Base-by-base conservation (phyloP, 2,329 filamentous ascomycete genomes). In the Epichloe sp. region DNA sequence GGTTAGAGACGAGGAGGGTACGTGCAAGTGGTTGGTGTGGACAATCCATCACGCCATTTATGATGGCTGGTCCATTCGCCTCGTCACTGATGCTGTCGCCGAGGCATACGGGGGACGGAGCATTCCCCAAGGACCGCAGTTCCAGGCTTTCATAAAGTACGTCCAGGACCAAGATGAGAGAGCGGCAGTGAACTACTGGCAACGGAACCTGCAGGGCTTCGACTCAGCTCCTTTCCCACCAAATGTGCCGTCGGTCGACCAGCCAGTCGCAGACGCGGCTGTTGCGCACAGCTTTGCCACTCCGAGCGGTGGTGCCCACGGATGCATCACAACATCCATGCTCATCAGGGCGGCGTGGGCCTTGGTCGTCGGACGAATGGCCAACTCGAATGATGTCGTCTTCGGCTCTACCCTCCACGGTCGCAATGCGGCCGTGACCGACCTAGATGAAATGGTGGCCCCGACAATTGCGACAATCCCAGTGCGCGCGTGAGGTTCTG, bases 41-140 rank as follows among this genome's bases (percentile, higher is more conserved):
- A 50, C 44, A 0, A 68, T 74, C 58, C 74, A 77, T 52, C 76
- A 79, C 52, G 71, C 70, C 7, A 59, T 77, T 0, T 78, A 78
- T 49, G 76, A 79, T 44, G 75, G 52, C n/a, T 55, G 52, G 54
- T 54, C 73, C 11, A 74, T 74, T 68, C 71, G 67, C 1, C 68
- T 73, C 63, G 68, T 68, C 3, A 55, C 72, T 4, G 57, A 71
- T 1, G 63, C 71, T 15, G 44, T 50, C n/a, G 51, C 35, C 3
- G 12, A 40, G 8, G 44, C 35, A 2, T 55, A 53, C 26, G 44
- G 38, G 51, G 51, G 52, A 8, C 31, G 41, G 5, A 4, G 5
- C 6, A 12, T 52, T 3, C 8, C 6, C 7, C 43, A 36, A 5
- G 51, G 35, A n/a, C 49, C 52, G 10, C 50, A 50, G 11, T 74